These are phyloP conservation scores for Scheffersomyces coipomensis DNA, from an alignment of 805 yeast genomes.

Conservation along the genomic window DNA sequence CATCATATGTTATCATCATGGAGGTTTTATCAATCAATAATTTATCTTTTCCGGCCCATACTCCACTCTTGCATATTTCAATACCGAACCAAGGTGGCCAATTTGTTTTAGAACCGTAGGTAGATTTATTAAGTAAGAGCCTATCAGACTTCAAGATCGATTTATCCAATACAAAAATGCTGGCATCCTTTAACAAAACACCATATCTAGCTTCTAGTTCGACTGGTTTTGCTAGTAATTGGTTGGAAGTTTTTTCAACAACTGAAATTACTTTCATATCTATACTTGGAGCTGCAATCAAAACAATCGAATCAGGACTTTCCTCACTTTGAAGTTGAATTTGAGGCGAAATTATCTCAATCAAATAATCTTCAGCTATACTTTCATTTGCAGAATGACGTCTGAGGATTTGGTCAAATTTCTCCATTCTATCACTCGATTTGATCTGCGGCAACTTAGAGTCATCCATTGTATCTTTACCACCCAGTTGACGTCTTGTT, in stretches of 20 bases:
- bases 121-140: slow-evolving; percentile 23
- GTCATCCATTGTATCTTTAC: background rate
- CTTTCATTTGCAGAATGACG: slow-evolving; percentile 17
- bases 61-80: slow-evolving; percentile 53
- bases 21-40: slow-evolving; percentile 66
- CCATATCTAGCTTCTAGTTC: slow-evolving; percentile 66
- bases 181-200: slow-evolving; percentile 64
- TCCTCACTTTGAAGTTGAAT: slow-evolving; percentile 42
- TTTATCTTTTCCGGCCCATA: slow-evolving; percentile 43
- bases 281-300: slow-evolving; percentile 73
- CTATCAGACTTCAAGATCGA: slow-evolving; percentile 6
- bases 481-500: background rate
- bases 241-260: slow-evolving; percentile 38
- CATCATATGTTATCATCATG: slow-evolving; percentile 57
- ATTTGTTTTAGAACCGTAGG: slow-evolving; percentile 58
- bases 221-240: slow-evolving; percentile 34
- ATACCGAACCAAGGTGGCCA: slow-evolving; percentile 94
- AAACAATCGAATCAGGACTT: slow-evolving; percentile 51
- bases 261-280: slow-evolving; percentile 69
- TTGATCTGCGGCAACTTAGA: background rate
- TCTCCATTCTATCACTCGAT: slow-evolving; percentile 21
- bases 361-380: slow-evolving; percentile 37
- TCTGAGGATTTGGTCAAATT: slow-evolving; percentile 31
- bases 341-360: slow-evolving; percentile 43
- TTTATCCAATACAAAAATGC: slow-evolving; percentile 56